Conservation (phyloP, 78 protist genomes). For the Monosiga brevicollis region DNA sequence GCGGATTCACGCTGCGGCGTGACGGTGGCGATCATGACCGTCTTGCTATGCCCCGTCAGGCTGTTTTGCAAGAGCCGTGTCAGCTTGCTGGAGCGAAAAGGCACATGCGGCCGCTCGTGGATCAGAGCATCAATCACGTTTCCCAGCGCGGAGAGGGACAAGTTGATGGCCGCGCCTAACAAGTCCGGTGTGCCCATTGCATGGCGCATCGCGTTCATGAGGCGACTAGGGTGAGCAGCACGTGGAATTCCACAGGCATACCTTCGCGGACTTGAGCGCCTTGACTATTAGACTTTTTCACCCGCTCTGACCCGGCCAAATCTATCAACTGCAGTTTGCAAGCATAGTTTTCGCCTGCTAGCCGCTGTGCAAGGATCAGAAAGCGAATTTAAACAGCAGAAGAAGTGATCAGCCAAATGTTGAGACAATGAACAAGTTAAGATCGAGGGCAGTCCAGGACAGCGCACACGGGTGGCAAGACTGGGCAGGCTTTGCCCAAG, state of each 20-base stretch:
- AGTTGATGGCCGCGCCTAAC: conserved; percentile 73
- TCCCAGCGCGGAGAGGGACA: conserved; percentile 68
- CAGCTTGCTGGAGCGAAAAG: conserved; percentile 85
- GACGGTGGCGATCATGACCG: conserved; percentile 58
- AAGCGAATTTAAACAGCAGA: too few relatives aligned
- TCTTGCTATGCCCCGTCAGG: conserved; percentile 53
- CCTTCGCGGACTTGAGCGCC: too few relatives aligned
- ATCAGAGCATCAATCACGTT: conserved; percentile 69
- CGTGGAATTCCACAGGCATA: too few relatives aligned
- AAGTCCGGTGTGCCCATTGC: conserved; percentile 54
- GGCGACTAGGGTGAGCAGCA: too few relatives aligned
- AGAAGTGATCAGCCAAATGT: too few relatives aligned
- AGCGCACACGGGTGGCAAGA: too few relatives aligned
- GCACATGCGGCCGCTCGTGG: conserved; percentile 42
- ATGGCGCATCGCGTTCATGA: too few relatives aligned
- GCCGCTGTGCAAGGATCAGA: too few relatives aligned
- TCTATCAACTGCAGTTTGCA: conserved; percentile 78
- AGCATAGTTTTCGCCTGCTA: too few relatives aligned
- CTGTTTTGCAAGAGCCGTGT: conserved; percentile 55
- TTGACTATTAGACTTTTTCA: conserved; percentile 79
- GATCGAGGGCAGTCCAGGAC: too few relatives aligned
- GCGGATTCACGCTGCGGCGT: conserved; percentile 50
- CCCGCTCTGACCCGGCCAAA: conserved; percentile 81
- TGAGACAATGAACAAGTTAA: too few relatives aligned
- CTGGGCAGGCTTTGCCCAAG: too few relatives aligned